phyloP scores from a whole-genome alignment of 768 basidiomycete genomes.

The Galerina marginata region DNA sequence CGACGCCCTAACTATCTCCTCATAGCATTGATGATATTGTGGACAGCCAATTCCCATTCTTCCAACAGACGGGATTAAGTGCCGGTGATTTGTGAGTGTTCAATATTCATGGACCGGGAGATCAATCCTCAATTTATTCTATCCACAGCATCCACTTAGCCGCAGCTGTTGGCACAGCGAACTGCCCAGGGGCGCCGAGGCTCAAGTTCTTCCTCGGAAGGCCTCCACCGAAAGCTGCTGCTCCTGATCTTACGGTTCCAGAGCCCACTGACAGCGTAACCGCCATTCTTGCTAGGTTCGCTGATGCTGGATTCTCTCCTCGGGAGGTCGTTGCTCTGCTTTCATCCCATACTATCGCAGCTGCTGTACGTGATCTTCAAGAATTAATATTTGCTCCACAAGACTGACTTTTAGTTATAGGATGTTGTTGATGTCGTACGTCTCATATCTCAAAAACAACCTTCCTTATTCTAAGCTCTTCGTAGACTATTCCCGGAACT shows the following conservation, averaged over 20 bases:
- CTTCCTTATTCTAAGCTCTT: too few species aligned
- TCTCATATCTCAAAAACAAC: too few species aligned
- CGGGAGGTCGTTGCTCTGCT: slow-evolving; percentile 32
- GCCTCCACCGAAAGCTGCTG: slow-evolving; percentile 27
- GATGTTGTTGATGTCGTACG: slow-evolving; percentile 29
- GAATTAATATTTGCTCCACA: not conserved
- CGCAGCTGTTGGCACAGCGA: slow-evolving; percentile 34
- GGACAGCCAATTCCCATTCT: slow-evolving; percentile 26
- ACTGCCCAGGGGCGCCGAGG: slow-evolving; percentile 43
- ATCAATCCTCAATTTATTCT: not conserved
- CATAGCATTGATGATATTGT: slow-evolving; percentile 28
- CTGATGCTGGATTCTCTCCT: slow-evolving; percentile 34
- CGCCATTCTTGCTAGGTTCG: slow-evolving; percentile 30
- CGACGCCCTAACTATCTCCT: slow-evolving; percentile 1
- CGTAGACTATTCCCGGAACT: slow-evolving; percentile 27
- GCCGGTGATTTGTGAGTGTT: slow-evolving; percentile 29
- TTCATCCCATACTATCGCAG: slow-evolving; percentile 34
- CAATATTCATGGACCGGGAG: not conserved
- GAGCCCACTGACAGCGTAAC: slow-evolving; percentile 31
- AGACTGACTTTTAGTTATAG: not conserved
- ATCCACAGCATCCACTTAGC: slow-evolving; percentile 27
- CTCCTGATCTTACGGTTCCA: slow-evolving; percentile 31
- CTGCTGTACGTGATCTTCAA: slow-evolving; percentile 18
- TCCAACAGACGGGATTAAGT: slow-evolving; percentile 20
- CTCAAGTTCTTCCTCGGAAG: slow-evolving; percentile 39